phyloP scores from a whole-genome alignment of 2,329 filamentous ascomycete genomes.

The Alternaria arborescens region DNA sequence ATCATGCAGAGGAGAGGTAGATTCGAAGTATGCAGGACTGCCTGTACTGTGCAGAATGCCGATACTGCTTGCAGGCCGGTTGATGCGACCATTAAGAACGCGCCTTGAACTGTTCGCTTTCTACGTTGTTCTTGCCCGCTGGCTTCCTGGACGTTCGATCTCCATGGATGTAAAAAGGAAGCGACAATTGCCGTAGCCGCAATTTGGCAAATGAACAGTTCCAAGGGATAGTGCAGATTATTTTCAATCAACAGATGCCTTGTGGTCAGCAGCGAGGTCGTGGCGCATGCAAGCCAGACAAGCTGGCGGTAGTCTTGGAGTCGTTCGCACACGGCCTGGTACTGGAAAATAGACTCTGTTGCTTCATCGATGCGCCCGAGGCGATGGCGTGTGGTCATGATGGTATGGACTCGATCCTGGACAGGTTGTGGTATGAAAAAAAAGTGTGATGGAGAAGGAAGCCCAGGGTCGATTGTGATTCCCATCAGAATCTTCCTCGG shows the following conservation, averaged over 20 bases:
- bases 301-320: slow-evolving; percentile 14
- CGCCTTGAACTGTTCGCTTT: slow-evolving; percentile 3
- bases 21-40: slow-evolving; percentile 44
- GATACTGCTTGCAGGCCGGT: slow-evolving; percentile 29
- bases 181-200: slow-evolving; percentile 13
- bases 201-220: slow-evolving; percentile 26
- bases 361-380: slow-evolving; percentile 1
- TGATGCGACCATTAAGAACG: slow-evolving; percentile 11
- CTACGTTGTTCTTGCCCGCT: slow-evolving; percentile 1
- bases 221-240: slow-evolving; percentile 36
- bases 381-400: slow-evolving; percentile 8
- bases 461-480: background rate
- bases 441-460: slow-evolving; percentile 1
- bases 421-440: background rate
- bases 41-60: slow-evolving; percentile 36
- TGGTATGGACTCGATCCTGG: background rate
- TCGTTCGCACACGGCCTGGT: slow-evolving; percentile 4
- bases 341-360: background rate
- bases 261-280: slow-evolving; percentile 30
- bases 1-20: slow-evolving; percentile 42
- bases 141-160: slow-evolving; percentile 1
- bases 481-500: background rate
- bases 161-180: slow-evolving; percentile 4
- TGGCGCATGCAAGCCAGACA: slow-evolving; percentile 28
- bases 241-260: slow-evolving; percentile 34